Evolutionary conservation across 2,329 filamentous ascomycete species (phyloP), one percentile per base, ranked within the genome.

Genomic region (Lomentospora prolificans): DNA sequence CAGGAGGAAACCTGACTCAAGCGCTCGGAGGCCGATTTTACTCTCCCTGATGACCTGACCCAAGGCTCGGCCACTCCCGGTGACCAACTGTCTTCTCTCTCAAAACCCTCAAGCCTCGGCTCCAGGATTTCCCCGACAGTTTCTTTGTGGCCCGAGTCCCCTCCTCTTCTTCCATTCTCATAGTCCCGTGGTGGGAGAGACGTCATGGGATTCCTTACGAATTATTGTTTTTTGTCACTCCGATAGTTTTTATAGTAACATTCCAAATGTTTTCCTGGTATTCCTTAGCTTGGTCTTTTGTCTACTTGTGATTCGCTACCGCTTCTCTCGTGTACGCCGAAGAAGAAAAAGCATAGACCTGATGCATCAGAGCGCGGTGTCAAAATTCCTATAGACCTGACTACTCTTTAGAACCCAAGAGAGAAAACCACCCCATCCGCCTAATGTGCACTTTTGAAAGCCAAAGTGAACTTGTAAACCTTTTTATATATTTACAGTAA

Each of bases 41-140:
- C 22, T 10, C 30, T 33, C 17, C 24, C n/a, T n/a, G n/a, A n/a
- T n/a, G n/a, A 14, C 25, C 24, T 33, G 31, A 24, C 51, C 48
- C 55, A 51, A 22, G 22, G 4, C 44, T 55, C 39, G 51, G 14
- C 6, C 17, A 51, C 46, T 25, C 36, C 51, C 36, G 22, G 28
- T 55, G n/a, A 46, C 5, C 19, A 22, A 72, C 79, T 84, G 80
- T 84, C 80, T 84, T 84, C 80, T 83, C 81, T 81, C 77, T 80
- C 75, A 78, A 76, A 74, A 56, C 24, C 14, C 55, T 6, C 25
- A 17, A 28, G 28, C 48, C 10, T 51, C 14, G 4, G 4, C 28
- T 17, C n/a, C 19, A n/a, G 30, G 39, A 41, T 56, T 55, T 69
- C 67, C 64, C 33, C 55, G 55, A 56, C 55, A 56, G 55, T 50